phyloP scores from a whole-genome alignment of 116 monocot species.

The Zostera marina region DNA sequence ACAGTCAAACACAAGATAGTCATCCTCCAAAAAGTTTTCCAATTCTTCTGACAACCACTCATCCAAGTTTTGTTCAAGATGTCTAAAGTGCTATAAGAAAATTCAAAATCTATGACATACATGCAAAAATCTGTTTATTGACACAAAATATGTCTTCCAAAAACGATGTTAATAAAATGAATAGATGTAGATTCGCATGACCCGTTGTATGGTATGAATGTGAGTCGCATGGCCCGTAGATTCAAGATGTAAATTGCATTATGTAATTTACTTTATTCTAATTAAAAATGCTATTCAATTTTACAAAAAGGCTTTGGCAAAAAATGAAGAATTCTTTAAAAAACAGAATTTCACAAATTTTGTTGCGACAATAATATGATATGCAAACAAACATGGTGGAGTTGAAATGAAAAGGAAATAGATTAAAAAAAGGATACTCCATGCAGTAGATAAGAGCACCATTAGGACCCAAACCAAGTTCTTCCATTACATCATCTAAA shows the following conservation, averaged over 20 bases:
- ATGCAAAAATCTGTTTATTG: neutral
- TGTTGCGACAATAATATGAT: no score
- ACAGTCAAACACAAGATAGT: conserved; percentile 94
- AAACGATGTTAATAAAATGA: neutral
- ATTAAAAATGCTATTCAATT: no score
- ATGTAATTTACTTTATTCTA: no score
- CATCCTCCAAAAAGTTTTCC: conserved; percentile 88
- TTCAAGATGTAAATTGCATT: no score
- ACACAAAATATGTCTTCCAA: neutral
- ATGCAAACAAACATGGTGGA: no score
- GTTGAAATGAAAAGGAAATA: neutral
- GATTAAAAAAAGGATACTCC: conserved; percentile 63
- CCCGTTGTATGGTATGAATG: neutral
- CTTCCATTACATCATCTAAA: conserved; percentile 96
- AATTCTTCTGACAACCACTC: conserved; percentile 85
- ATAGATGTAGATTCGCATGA: neutral
- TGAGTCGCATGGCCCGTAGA: no score
- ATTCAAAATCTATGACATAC: neutral
- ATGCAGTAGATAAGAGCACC: conserved; percentile 91
- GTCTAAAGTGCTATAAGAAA: conserved; percentile 19
- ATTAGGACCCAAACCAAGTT: conserved; percentile 74
- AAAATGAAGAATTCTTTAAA: no score
- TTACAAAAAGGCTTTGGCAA: no score
- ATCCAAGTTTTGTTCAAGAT: conserved; percentile 73
- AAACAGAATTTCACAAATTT: no score